Percentiles rank a stretch among this genome's conserved stretches.
phyloP scores from a whole-genome alignment of 208 protist genomes.

The Phytomonas sp. region DNA sequence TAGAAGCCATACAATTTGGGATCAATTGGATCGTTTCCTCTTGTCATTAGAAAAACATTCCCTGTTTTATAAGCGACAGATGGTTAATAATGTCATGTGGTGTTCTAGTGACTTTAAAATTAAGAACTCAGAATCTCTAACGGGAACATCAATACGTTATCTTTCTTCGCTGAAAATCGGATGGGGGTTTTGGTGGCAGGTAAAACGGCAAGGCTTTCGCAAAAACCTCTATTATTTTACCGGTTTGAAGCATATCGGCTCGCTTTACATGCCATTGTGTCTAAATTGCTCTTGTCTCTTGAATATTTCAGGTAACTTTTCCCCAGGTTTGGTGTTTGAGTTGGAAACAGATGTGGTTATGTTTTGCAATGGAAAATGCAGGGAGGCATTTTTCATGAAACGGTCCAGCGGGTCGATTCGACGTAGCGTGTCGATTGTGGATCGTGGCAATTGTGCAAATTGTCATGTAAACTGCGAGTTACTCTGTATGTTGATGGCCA shows the following conservation, averaged over 20 bases:
- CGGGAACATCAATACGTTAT: slow-evolving; percentile 15
- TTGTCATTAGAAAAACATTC: slow-evolving; percentile 20
- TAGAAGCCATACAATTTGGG: slow-evolving; percentile 35
- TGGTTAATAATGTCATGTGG: slow-evolving; percentile 22
- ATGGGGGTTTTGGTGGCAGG: slow-evolving; percentile 55
- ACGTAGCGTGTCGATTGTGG: slow-evolving; percentile 35
- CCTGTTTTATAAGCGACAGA: slow-evolving; percentile 27
- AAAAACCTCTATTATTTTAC: slow-evolving; percentile 25
- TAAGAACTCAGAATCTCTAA: neutral
- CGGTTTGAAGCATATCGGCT: slow-evolving; percentile 8
- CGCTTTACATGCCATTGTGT: slow-evolving; percentile 14
- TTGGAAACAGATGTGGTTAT: slow-evolving; percentile 40
- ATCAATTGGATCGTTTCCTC: slow-evolving; percentile 48
- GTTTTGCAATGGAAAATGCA: slow-evolving; percentile 66
- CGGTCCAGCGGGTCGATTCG: slow-evolving; percentile 50
- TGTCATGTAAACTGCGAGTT: slow-evolving; percentile 68
- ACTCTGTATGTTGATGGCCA: slow-evolving; percentile 25
- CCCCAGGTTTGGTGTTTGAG: slow-evolving; percentile 29
- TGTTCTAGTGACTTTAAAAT: slow-evolving; percentile 18
- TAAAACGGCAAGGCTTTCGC: slow-evolving; percentile 23
- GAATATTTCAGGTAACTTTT: slow-evolving; percentile 11
- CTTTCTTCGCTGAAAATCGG: slow-evolving; percentile 11
- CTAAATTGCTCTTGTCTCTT: slow-evolving; percentile 23
- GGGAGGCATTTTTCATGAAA: slow-evolving; percentile 47
- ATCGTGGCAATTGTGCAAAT: slow-evolving; percentile 48